These are phyloP conservation scores for Thuja plicata DNA, from an alignment of 83 land plant genomes.

Conservation along the genomic window DNA sequence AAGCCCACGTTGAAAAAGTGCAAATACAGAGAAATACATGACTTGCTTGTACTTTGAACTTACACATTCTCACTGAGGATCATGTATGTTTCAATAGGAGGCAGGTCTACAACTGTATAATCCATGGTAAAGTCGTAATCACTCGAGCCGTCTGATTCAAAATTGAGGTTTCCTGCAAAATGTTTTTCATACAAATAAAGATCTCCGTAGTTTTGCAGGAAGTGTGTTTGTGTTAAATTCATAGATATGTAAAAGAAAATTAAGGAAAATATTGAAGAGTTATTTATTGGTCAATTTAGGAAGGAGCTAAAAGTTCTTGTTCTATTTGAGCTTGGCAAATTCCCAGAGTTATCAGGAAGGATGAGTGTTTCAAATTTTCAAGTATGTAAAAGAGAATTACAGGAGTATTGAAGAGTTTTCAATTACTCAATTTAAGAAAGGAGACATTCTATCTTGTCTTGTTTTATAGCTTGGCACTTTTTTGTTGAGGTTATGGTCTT, in stretches of 20 bases:
- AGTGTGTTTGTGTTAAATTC: background rate
- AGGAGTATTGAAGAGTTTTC: background rate
- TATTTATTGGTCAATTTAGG: background rate
- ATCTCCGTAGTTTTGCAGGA: background rate
- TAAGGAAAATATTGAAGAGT: background rate
- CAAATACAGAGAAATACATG: background rate
- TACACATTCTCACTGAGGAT: background rate
- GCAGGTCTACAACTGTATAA: background rate
- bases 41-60: background rate
- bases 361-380: background rate
- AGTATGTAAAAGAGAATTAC: background rate
- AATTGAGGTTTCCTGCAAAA: background rate
- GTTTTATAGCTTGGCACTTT: background rate
- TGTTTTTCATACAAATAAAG: background rate
- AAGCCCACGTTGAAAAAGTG: background rate
- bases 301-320: background rate
- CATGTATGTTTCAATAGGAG: background rate
- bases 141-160: background rate
- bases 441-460: background rate
- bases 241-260: background rate
- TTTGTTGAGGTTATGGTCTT: background rate
- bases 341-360: background rate
- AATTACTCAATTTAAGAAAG: background rate
- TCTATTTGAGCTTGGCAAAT: background rate
- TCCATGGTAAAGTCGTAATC: background rate